A percentile compares a stretch with the other conserved stretches of the same genome.
phyloP scores from a whole-genome alignment of 371 early-diverging fungal genomes.

The Syncephalastrum racemosum region DNA sequence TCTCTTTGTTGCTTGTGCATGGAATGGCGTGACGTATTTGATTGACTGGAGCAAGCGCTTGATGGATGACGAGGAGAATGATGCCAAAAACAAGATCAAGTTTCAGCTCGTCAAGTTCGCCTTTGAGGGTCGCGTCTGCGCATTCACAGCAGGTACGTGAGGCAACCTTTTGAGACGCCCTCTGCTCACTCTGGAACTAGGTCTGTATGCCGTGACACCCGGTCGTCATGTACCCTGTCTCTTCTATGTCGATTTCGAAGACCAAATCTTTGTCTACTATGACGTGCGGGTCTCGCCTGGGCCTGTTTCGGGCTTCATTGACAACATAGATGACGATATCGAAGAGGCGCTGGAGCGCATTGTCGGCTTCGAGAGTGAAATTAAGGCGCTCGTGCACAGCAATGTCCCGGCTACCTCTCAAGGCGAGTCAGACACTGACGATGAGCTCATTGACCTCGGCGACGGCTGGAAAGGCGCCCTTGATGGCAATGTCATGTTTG shows the following conservation, averaged over 20 bases:
- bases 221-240: constrained; percentile 76
- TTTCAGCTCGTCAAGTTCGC: constrained; percentile 75
- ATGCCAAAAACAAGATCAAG: constrained; percentile 30
- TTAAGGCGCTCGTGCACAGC: constrained; percentile 18
- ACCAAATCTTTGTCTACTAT: constrained; percentile 80
- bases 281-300: constrained; percentile 58
- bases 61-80: constrained; percentile 16
- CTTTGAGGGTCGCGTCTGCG: constrained; percentile 79
- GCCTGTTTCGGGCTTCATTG: constrained; percentile 47
- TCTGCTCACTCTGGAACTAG: constrained; percentile 14
- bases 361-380: constrained; percentile 33
- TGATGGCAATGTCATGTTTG: constrained; percentile 14
- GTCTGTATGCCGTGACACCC: constrained; percentile 65
- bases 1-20: constrained; percentile 78
- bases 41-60: constrained; percentile 54
- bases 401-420: background rate
- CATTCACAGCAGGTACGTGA: constrained; percentile 68
- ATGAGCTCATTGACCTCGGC: constrained; percentile 37
- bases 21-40: constrained; percentile 79
- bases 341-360: constrained; percentile 47
- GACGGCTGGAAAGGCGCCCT: constrained; percentile 48
- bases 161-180: background rate
- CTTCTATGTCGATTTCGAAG: constrained; percentile 82
- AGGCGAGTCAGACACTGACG: constrained; percentile 10
- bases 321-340: constrained; percentile 45